A percentile compares a stretch with the other conserved stretches of the same genome.
Conservation (phyloP, 1,284 basidiomycete genomes). For the Apiotrichum veenhuisii region DNA sequence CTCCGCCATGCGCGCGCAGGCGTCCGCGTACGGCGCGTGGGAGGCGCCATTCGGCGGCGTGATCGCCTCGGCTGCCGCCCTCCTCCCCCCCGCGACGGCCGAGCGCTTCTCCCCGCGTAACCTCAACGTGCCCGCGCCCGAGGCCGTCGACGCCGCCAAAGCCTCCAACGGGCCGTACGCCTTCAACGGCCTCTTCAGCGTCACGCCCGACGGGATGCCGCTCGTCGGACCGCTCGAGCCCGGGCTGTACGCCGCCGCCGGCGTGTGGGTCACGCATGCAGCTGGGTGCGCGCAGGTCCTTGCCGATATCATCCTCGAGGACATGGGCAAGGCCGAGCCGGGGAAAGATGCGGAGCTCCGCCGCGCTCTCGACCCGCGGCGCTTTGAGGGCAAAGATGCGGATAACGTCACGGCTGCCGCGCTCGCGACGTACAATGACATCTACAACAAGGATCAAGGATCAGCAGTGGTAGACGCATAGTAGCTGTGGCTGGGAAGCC, state of each 20-base stretch:
- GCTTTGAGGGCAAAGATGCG: slow-evolving; percentile 29
- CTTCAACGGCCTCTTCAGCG: slow-evolving; percentile 32
- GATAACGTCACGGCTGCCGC: slow-evolving; percentile 11
- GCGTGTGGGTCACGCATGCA: slow-evolving; percentile 33
- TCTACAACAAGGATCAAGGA: slow-evolving; percentile 23
- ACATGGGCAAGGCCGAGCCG: neutral
- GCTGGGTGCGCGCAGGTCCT: slow-evolving; percentile 22
- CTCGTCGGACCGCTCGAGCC: slow-evolving; percentile 21
- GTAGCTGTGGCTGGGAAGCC: too few species aligned
- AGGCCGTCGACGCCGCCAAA: neutral
- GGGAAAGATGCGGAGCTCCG: slow-evolving; percentile 8
- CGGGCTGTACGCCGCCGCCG: slow-evolving; percentile 24
- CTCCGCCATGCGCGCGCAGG: neutral
- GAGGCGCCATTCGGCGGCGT: slow-evolving; percentile 14
- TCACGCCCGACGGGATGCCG: slow-evolving; percentile 31
- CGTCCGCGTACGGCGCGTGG: slow-evolving; percentile 22
- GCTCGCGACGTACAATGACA: slow-evolving; percentile 27
- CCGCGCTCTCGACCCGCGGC: slow-evolving; percentile 21
- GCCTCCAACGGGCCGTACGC: slow-evolving; percentile 2
- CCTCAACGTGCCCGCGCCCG: neutral
- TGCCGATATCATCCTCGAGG: slow-evolving; percentile 17
- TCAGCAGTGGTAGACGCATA: neutral
- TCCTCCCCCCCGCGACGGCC: slow-evolving; percentile 18
- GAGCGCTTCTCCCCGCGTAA: slow-evolving; percentile 9
- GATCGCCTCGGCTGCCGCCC: slow-evolving; percentile 9